These are phyloP conservation scores for Pyrenopolyporus hunteri DNA, from an alignment of 495 filamentous ascomycete species.

Conservation along the genomic window DNA sequence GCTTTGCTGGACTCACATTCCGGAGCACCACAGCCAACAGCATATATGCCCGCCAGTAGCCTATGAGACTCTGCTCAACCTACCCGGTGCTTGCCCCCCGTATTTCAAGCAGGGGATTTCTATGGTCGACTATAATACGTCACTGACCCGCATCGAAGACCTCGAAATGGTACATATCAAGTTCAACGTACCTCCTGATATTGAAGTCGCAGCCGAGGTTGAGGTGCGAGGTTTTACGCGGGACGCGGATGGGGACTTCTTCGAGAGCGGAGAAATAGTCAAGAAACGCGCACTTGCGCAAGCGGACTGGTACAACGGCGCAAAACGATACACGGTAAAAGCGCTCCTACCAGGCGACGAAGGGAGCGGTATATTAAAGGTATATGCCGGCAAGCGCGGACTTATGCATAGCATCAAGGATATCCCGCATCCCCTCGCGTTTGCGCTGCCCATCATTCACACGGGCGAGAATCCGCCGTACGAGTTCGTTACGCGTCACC, in stretches of 20 bases:
- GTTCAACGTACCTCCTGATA: slow-evolving; percentile 82
- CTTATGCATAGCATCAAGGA: slow-evolving; percentile 95
- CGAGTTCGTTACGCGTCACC: slow-evolving; percentile 90
- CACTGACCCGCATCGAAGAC: slow-evolving; percentile 81
- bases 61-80: slow-evolving; percentile 78
- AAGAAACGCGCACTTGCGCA: slow-evolving; percentile 88
- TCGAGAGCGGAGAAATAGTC: slow-evolving; percentile 87
- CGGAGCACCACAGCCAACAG: slow-evolving; percentile 81
- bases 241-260: slow-evolving; percentile 88
- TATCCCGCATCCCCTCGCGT: slow-evolving; percentile 88
- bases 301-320: slow-evolving; percentile 84
- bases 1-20: slow-evolving; percentile 93
- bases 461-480: slow-evolving; percentile 90
- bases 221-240: slow-evolving; percentile 79
- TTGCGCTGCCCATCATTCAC: slow-evolving; percentile 90
- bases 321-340: slow-evolving; percentile 92
- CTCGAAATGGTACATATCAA: slow-evolving; percentile 91
- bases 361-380: slow-evolving; percentile 84
- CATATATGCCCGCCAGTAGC: slow-evolving; percentile 90
- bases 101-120: slow-evolving; percentile 82
- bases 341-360: slow-evolving; percentile 89
- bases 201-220: slow-evolving; percentile 93
- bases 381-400: slow-evolving; percentile 92
- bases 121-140: slow-evolving; percentile 91
- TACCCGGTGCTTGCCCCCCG: slow-evolving; percentile 83